These are phyloP conservation scores for Rhizomucor pusillus DNA, from an alignment of 371 early-diverging fungal genomes.

Conservation along the genomic window DNA sequence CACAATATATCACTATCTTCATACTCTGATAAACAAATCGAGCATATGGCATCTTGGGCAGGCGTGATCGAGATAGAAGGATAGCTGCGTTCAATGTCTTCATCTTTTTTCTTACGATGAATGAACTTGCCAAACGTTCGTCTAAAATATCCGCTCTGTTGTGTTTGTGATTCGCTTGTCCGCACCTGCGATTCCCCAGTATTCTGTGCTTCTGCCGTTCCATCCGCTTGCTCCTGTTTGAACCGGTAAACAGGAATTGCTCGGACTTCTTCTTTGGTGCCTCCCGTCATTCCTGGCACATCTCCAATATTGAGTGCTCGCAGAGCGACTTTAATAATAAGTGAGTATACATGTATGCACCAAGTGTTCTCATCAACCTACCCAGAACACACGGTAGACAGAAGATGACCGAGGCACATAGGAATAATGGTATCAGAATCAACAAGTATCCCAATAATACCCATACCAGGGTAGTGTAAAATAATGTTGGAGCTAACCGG, in stretches of 20 bases:
- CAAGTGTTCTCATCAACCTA: conserved; percentile 6
- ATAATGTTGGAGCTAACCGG: conserved; percentile 46
- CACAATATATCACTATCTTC: conserved; percentile 58
- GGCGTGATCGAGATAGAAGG: conserved; percentile 19
- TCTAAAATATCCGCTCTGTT: too few species aligned
- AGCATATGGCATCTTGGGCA: conserved; percentile 52
- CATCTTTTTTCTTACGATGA: conserved; percentile 6
- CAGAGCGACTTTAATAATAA: conserved; percentile 33
- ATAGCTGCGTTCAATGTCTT: conserved; percentile 12
- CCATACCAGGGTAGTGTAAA: conserved; percentile 57
- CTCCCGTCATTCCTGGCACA: conserved; percentile 50
- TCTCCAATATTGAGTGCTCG: conserved; percentile 53
- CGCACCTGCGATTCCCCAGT: not conserved
- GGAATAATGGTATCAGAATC: conserved; percentile 56
- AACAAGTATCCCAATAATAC: conserved; percentile 66
- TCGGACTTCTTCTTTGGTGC: conserved; percentile 53
- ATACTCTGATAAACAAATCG: conserved; percentile 64
- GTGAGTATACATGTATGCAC: too few species aligned
- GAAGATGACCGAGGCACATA: conserved; percentile 59
- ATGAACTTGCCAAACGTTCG: not conserved
- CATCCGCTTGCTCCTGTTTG: conserved; percentile 5
- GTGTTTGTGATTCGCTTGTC: too few species aligned
- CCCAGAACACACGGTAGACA: conserved; percentile 61
- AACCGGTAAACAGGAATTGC: conserved; percentile 46
- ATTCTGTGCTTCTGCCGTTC: not conserved